Percentiles rank a stretch among this genome's conserved stretches.
phyloP scores from a whole-genome alignment of 2,329 filamentous ascomycete species.

The Pezicula rhizophila region DNA sequence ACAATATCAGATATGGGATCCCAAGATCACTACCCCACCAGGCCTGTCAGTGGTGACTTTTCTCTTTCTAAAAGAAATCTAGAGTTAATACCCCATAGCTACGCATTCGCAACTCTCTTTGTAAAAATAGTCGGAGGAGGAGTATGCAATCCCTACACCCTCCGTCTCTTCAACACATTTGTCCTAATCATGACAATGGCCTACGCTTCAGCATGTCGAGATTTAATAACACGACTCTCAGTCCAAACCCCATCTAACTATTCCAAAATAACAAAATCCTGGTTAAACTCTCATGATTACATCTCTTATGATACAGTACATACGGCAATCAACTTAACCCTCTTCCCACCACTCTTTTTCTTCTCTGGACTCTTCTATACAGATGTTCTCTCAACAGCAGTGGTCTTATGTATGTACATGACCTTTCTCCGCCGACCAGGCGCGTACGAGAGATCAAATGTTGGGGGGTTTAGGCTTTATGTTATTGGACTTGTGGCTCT shows the following conservation, averaged over 20 bases:
- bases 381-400: slow-evolving; percentile 74
- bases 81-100: slow-evolving; percentile 31
- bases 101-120: slow-evolving; percentile 39
- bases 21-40: slow-evolving; percentile 94
- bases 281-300: slow-evolving; percentile 3
- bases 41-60: slow-evolving; percentile 55
- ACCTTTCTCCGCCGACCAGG: slow-evolving; percentile 38
- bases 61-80: slow-evolving; percentile 1
- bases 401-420: slow-evolving; percentile 66
- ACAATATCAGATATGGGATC: slow-evolving; percentile 76
- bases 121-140: slow-evolving; percentile 26
- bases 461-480: slow-evolving; percentile 29
- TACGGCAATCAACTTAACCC: slow-evolving; percentile 68
- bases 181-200: slow-evolving; percentile 35
- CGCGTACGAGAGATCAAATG: slow-evolving; percentile 9
- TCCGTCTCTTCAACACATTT: slow-evolving; percentile 45
- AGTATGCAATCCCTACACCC: slow-evolving; percentile 34
- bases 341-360: slow-evolving; percentile 92
- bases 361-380: slow-evolving; percentile 96
- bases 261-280: neutral
- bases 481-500: slow-evolving; percentile 60
- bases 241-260: slow-evolving; percentile 1
- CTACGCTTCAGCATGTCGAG: slow-evolving; percentile 20
- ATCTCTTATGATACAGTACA: slow-evolving; percentile 32
- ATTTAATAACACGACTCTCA: slow-evolving; percentile 11